Percentiles rank a stretch among this genome's conserved stretches.
Conservation (phyloP, 139 green algal species). For the Deuterostichococcus epilithicus region DNA sequence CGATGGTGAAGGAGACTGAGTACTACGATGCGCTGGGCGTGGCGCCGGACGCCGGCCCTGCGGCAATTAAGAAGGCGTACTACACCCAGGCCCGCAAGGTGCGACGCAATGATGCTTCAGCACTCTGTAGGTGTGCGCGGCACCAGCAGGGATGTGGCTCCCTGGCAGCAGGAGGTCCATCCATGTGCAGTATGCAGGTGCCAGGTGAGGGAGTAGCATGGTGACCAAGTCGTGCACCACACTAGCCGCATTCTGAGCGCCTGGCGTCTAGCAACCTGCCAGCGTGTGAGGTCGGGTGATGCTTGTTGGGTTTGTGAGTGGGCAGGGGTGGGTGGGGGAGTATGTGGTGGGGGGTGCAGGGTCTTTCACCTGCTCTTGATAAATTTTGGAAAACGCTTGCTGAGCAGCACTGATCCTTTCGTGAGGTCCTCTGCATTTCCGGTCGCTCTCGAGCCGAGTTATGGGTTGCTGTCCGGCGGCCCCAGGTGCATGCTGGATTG, state of each 20-base stretch:
- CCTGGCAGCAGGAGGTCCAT: no score
- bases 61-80: constrained; percentile 83
- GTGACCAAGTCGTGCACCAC: no score
- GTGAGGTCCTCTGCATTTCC: not conserved
- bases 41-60: constrained; percentile 42
- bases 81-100: constrained; percentile 72
- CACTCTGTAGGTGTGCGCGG: no score
- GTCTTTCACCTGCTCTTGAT: constrained; percentile 1
- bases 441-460: not conserved
- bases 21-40: constrained; percentile 70
- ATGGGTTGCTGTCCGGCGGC: not conserved
- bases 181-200: no score
- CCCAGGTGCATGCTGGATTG: no score
- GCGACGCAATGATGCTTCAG: not conserved
- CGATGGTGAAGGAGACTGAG: constrained; percentile 42
- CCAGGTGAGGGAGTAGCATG: not conserved
- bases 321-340: no score
- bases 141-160: no score
- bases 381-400: not conserved
- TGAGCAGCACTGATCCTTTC: no score
- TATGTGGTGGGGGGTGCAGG: not conserved
- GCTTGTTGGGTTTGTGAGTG: not conserved
- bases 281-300: not conserved
- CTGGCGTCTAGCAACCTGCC: no score
- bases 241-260: no score